These are phyloP conservation scores for Ceratonia siliqua DNA, from an alignment of 306 rosid genomes.

Conservation along the genomic window DNA sequence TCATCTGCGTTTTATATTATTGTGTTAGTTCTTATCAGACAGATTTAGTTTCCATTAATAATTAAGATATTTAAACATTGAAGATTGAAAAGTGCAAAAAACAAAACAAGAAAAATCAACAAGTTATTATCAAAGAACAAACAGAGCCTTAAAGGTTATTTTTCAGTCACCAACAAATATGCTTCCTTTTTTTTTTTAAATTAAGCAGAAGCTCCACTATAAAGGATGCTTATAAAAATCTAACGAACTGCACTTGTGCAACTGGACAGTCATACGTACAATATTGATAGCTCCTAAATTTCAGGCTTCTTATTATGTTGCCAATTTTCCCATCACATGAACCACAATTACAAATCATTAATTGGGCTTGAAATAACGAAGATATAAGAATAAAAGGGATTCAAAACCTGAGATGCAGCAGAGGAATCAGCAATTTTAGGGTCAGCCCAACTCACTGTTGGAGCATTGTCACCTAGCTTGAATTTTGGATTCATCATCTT, in stretches of 20 bases:
- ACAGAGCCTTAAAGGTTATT: neutral
- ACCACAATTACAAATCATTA: constrained; percentile 31
- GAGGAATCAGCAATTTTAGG: constrained; percentile 92
- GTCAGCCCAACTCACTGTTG: constrained; percentile 99
- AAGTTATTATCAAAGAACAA: neutral
- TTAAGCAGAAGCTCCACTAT: neutral
- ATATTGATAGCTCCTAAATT: neutral
- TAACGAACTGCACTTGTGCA: constrained; percentile 6
- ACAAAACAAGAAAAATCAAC: neutral
- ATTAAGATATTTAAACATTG: neutral
- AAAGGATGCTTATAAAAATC: neutral
- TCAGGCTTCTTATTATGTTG: constrained; percentile 11
- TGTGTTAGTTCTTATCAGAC: too few species aligned
- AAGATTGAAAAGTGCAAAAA: neutral
- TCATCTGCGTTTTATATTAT: too few species aligned
- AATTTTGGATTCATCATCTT: constrained; percentile 87
- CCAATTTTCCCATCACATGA: constrained; percentile 5
- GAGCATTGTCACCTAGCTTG: constrained; percentile 86
- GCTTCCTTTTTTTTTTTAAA: neutral
- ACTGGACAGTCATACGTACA: neutral
- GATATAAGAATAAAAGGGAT: neutral
- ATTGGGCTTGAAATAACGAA: constrained; percentile 14
- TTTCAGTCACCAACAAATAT: neutral
- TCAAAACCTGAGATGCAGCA: constrained; percentile 83
- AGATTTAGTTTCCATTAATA: constrained; percentile 4